Conservation (phyloP, 2,329 filamentous ascomycete species). For the Aureobasidium subglaciale region DNA sequence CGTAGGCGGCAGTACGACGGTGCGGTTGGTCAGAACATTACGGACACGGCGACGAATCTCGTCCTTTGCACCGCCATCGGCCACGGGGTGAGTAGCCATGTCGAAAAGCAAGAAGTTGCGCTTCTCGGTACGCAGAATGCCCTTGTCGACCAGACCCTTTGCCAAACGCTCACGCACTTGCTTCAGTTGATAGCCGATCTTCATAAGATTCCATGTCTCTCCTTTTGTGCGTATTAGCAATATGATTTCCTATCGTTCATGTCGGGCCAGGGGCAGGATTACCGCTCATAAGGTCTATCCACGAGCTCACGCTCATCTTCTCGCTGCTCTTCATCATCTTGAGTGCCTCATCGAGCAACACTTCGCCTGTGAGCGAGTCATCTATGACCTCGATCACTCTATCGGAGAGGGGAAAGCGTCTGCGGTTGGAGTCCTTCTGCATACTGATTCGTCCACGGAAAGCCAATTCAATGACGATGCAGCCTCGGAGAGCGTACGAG, state of each 20-base stretch:
- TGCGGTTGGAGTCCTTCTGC: conserved; percentile 89
- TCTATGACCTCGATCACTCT: conserved; percentile 95
- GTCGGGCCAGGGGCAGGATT: conserved; percentile 28
- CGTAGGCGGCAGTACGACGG: conserved; percentile 77
- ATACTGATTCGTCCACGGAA: conserved; percentile 95
- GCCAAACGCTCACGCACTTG: conserved; percentile 96
- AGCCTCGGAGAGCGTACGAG: conserved; percentile 92
- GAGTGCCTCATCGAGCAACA: conserved; percentile 90
- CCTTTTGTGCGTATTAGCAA: conserved; percentile 45
- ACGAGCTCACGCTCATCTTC: conserved; percentile 98
- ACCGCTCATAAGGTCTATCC: conserved; percentile 99
- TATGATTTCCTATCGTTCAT: neutral
- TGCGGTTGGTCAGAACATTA: conserved; percentile 87
- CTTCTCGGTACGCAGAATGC: conserved; percentile 96
- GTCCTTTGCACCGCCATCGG: conserved; percentile 93
- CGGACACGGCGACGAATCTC: conserved; percentile 90
- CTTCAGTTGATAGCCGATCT: conserved; percentile 99
- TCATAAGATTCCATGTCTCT: conserved; percentile 99
- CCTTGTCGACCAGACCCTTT: conserved; percentile 97
- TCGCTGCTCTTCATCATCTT: conserved; percentile 99
- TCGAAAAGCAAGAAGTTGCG: conserved; percentile 99
- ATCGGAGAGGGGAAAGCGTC: conserved; percentile 88
- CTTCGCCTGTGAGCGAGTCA: conserved; percentile 92
- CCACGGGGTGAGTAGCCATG: conserved; percentile 98
- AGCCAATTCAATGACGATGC: conserved; percentile 95